phyloP scores from a whole-genome alignment of 148 eudicot species.

The Rhododendron henanense region DNA sequence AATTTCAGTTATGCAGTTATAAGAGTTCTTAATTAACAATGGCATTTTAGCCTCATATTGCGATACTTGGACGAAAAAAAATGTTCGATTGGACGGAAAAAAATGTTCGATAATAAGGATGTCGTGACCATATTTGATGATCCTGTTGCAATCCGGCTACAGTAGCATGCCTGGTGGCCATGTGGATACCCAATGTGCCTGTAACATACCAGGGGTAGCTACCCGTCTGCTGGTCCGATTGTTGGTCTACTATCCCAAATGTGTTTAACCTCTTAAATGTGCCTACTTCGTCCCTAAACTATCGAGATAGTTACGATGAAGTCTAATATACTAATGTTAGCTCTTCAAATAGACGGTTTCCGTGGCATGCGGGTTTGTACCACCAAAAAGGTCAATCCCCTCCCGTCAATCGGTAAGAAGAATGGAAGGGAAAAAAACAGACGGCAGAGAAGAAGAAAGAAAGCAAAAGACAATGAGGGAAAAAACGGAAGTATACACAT shows the following conservation, averaged over 20 bases:
- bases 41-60: not conserved
- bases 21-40: not conserved
- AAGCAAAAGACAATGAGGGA: not conserved
- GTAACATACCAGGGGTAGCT: not conserved
- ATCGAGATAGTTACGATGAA: not conserved
- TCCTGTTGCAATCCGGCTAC: not conserved
- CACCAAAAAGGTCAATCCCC: not conserved
- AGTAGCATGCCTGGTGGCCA: not conserved
- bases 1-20: not conserved
- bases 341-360: not conserved
- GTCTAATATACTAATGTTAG: too few relatives aligned
- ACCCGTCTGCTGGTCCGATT: too few relatives aligned
- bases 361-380: not conserved
- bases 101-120: not conserved
- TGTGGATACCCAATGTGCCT: not conserved
- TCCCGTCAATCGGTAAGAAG: not conserved
- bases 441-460: not conserved
- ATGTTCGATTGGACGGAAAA: not conserved
- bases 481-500: too few relatives aligned
- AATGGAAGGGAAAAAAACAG: not conserved
- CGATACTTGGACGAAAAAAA: not conserved
- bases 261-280: not conserved
- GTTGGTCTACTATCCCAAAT: too few relatives aligned
- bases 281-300: not conserved
- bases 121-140: not conserved